Evolutionary conservation across 1,139 yeast genomes (phyloP).

Genomic region (Pichia inconspicua): DNA sequence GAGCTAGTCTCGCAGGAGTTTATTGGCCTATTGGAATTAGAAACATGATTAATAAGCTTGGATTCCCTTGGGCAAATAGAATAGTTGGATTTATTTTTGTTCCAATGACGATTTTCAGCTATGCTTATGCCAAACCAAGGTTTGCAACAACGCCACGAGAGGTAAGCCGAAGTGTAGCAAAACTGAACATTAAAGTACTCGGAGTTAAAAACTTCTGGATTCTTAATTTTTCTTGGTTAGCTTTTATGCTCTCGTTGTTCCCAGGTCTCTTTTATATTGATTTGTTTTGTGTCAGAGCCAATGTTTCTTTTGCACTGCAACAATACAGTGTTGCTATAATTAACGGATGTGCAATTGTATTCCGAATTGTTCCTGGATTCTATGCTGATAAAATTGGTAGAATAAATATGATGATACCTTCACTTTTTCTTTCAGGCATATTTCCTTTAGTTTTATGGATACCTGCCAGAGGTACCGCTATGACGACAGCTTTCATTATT

Average conservation of each 20-base stretch:
- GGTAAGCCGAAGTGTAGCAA: constrained; percentile 25
- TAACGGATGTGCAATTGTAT: constrained; percentile 33
- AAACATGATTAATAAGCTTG: constrained; percentile 33
- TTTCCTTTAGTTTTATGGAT: constrained; percentile 37
- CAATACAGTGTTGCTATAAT: constrained; percentile 41
- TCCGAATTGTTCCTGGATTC: constrained; percentile 43
- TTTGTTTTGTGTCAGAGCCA: constrained; percentile 32
- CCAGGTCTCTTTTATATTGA: constrained; percentile 29
- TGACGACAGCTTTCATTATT: constrained; percentile 30
- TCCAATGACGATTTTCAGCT: constrained; percentile 33
- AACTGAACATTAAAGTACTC: constrained; percentile 25
- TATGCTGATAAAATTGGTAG: constrained; percentile 41
- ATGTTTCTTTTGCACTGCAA: constrained; percentile 19
- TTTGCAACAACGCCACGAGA: constrained; percentile 17
- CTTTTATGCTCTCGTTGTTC: constrained; percentile 13
- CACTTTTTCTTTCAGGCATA: constrained; percentile 32
- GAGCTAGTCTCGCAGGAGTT: constrained; percentile 60
- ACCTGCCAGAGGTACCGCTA: constrained; percentile 32
- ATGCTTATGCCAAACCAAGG: constrained; percentile 27
- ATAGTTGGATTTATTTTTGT: constrained; percentile 37
- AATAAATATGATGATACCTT: constrained; percentile 34
- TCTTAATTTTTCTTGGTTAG: constrained; percentile 23
- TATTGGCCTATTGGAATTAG: constrained; percentile 40
- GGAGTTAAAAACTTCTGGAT: constrained; percentile 30
- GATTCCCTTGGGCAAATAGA: constrained; percentile 46